phyloP scores from a whole-genome alignment of 225 moss, liverwort and hornwort species.

The Sphagnum contortum region DNA sequence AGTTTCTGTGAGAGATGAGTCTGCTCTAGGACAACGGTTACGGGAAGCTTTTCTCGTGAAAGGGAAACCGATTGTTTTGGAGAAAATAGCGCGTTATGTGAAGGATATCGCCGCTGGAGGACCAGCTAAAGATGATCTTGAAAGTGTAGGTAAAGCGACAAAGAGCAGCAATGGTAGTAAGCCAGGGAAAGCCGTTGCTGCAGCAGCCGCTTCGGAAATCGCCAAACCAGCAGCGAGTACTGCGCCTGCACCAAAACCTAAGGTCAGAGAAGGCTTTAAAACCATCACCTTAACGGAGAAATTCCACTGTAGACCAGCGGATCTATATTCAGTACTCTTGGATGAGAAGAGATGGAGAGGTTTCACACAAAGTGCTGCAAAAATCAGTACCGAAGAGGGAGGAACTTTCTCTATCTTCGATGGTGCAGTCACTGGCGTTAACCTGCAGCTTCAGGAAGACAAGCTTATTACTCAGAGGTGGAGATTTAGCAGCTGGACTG shows the following conservation, averaged over 20 bases:
- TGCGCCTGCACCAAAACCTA: conserved; percentile 35
- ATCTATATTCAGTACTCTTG: conserved; percentile 68
- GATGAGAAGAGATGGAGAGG: conserved; percentile 93
- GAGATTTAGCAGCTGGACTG: conserved; percentile 88
- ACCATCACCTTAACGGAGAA: conserved; percentile 81
- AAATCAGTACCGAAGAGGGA: conserved; percentile 76
- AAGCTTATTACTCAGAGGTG: conserved; percentile 93
- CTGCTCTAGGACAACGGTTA: conserved; percentile 64
- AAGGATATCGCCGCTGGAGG: conserved; percentile 88
- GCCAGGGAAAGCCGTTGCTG: no score
- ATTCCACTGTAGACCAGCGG: conserved; percentile 78
- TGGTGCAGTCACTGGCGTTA: conserved; percentile 82
- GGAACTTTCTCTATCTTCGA: conserved; percentile 84
- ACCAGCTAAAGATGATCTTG: conserved; percentile 89
- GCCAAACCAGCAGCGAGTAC: conserved; percentile 28
- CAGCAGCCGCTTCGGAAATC: conserved; percentile 15
- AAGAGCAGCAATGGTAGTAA: no score
- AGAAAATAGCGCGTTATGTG: conserved; percentile 55
- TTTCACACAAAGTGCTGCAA: conserved; percentile 77
- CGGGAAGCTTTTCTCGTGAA: conserved; percentile 77
- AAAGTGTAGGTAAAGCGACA: conserved; percentile 37
- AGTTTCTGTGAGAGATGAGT: conserved; percentile 65
- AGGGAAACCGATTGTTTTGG: conserved; percentile 54
- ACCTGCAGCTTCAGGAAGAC: conserved; percentile 71
- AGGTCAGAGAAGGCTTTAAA: conserved; percentile 68